Evolutionary conservation across 495 filamentous ascomycete genomes (phyloP).

Genomic region (Hyaloscypha variabilis): DNA sequence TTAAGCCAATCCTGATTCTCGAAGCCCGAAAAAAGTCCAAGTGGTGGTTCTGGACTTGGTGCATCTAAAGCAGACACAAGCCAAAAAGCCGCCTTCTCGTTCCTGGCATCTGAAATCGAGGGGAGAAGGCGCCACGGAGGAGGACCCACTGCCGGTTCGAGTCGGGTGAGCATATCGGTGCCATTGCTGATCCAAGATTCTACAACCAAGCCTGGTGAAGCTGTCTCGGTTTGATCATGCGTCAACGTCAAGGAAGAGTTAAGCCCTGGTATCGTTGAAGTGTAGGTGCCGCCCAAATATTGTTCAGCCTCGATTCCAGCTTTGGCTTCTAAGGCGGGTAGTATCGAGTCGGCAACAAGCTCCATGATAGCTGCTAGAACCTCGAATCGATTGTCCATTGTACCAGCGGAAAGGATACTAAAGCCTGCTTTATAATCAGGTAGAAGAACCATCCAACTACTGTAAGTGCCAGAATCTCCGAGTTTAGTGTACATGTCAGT

Average conservation of each 20-base stretch:
- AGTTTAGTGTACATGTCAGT: conserved; percentile 59
- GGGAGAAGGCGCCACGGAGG: background rate
- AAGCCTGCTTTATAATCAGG: conserved; percentile 58
- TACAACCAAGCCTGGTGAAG: conserved; percentile 43
- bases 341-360: conserved; percentile 34
- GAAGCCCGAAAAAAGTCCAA: background rate
- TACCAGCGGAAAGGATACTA: conserved; percentile 45
- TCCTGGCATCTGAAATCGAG: background rate
- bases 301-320: conserved; percentile 46
- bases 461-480: conserved; percentile 52
- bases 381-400: background rate
- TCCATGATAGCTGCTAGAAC: conserved; percentile 35
- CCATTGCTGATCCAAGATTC: conserved; percentile 51
- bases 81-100: background rate
- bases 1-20: conserved; percentile 36
- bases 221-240: conserved; percentile 27
- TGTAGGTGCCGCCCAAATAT: conserved; percentile 48
- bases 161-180: conserved; percentile 36
- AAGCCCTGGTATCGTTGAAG: conserved; percentile 26
- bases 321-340: conserved; percentile 38
- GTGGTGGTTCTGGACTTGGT: background rate
- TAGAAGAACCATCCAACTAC: conserved; percentile 45
- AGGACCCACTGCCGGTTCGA: background rate
- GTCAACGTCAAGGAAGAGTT: conserved; percentile 37
- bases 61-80: background rate